Percentiles rank a stretch among this genome's conserved stretches.
phyloP scores from a whole-genome alignment of 78 protist species.

The Guillardia theta region DNA sequence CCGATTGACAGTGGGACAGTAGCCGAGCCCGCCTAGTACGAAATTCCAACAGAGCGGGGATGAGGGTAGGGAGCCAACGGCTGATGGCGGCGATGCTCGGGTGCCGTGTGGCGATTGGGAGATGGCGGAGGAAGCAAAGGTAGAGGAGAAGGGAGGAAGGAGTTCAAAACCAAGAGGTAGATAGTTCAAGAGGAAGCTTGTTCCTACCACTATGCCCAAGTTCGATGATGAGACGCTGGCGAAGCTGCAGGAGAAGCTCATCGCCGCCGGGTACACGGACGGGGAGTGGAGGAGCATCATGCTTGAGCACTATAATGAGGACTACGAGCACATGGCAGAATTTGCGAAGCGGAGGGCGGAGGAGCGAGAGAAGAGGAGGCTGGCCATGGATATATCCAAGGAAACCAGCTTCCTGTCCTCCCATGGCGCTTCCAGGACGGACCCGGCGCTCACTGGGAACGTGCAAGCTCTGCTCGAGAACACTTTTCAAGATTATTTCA shows the following conservation, averaged over 20 bases:
- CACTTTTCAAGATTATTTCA: not conserved
- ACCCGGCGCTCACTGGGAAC: not conserved
- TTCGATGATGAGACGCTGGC: conserved; percentile 22
- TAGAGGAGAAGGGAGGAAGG: too few species aligned
- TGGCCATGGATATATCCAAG: not conserved
- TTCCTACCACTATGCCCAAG: not conserved
- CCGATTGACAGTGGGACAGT: too few species aligned
- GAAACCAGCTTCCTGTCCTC: not conserved
- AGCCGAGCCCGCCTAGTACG: too few species aligned
- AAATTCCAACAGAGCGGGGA: too few species aligned
- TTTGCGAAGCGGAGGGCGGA: not conserved
- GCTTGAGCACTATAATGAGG: not conserved
- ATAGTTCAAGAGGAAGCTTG: too few species aligned
- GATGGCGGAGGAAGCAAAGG: too few species aligned
- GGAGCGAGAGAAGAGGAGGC: not conserved
- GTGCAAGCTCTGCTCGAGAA: not conserved
- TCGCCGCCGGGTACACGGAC: not conserved
- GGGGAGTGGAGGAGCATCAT: not conserved
- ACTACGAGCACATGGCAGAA: not conserved
- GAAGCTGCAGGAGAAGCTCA: conserved; percentile 1
- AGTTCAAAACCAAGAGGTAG: too few species aligned
- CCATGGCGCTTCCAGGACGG: not conserved
- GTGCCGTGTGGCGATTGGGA: too few species aligned
- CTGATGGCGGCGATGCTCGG: too few species aligned
- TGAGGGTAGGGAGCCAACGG: too few species aligned